These are phyloP conservation scores for Quercus ilex DNA, from an alignment of 306 rosid genomes.

Conservation along the genomic window DNA sequence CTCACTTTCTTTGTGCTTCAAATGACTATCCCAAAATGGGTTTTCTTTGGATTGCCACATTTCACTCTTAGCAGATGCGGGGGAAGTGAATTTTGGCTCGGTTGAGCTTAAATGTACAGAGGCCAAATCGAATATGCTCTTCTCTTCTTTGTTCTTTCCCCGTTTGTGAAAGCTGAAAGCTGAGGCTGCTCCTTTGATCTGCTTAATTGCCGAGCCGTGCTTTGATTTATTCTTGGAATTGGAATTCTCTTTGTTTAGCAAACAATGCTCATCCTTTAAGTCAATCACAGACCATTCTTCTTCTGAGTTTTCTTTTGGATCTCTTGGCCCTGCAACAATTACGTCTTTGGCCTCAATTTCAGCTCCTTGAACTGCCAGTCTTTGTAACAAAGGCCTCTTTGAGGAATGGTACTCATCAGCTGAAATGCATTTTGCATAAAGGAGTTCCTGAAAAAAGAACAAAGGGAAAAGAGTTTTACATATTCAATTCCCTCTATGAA, in stretches of 20 bases:
- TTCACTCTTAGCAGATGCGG: conserved; percentile 15
- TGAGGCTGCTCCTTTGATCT: conserved; percentile 77
- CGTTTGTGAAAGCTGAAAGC: conserved; percentile 62
- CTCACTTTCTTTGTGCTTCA: conserved; percentile 31
- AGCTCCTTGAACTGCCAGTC: conserved; percentile 76
- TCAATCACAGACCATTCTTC: conserved; percentile 91
- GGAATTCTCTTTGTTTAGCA: conserved; percentile 41
- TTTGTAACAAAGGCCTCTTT: conserved; percentile 79
- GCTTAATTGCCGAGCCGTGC: conserved; percentile 59
- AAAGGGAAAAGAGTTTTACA: not conserved
- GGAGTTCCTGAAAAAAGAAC: conserved; percentile 55
- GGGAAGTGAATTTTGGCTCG: conserved; percentile 17
- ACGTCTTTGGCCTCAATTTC: conserved; percentile 75
- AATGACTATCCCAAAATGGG: conserved; percentile 35
- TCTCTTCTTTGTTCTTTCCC: conserved; percentile 51
- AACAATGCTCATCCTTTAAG: conserved; percentile 64
- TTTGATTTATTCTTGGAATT: conserved; percentile 51
- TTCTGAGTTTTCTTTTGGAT: conserved; percentile 43
- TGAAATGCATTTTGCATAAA: conserved; percentile 78
- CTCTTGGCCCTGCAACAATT: conserved; percentile 38
- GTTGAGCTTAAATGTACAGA: conserved; percentile 7
- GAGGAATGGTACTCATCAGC: conserved; percentile 83
- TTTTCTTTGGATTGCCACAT: conserved; percentile 28
- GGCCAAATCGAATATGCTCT: conserved; percentile 59
- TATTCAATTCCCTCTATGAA: not conserved